Conservation (phyloP, 2,329 filamentous ascomycete species). For the Madurella mycetomatis region DNA sequence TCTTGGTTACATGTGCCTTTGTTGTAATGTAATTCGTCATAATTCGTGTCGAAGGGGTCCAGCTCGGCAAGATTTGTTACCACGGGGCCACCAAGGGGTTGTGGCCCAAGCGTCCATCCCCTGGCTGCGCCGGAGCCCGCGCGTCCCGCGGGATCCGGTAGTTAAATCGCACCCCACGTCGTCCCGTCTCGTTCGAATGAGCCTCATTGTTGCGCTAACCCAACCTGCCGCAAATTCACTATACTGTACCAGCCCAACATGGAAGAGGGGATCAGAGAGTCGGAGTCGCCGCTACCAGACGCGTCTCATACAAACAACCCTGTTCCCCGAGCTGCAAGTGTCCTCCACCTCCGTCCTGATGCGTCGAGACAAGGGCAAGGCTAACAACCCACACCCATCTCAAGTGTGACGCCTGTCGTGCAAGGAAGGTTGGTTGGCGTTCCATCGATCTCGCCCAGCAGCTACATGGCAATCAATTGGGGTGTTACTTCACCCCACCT, state of each 20-base stretch:
- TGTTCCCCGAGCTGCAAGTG: constrained; percentile 20
- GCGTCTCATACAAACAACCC: neutral
- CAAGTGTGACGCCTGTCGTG: constrained; percentile 22
- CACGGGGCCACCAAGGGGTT: no score
- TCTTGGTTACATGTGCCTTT: no score
- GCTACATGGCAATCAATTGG: no score
- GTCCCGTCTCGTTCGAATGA: no score
- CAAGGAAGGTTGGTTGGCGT: constrained; percentile 14
- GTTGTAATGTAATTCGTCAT: no score
- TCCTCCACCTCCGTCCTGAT: neutral
- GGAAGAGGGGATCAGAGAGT: constrained; percentile 3
- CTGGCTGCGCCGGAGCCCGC: neutral
- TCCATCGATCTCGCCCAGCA: neutral
- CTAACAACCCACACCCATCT: neutral
- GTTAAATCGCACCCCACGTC: no score
- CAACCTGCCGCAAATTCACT: no score
- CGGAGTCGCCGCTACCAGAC: neutral
- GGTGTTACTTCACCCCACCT: no score
- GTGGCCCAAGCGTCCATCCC: neutral
- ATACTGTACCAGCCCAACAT: neutral
- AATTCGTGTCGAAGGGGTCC: no score
- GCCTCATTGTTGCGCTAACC: no score
- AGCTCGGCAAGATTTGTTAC: no score
- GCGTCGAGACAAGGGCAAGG: neutral
- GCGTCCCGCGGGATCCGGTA: constrained; percentile 11